Evolutionary conservation across 192 early-diverging fungal species (phyloP), one percentile per base, ranked within the genome.

Genomic region (Coemansia sp.): DNA sequence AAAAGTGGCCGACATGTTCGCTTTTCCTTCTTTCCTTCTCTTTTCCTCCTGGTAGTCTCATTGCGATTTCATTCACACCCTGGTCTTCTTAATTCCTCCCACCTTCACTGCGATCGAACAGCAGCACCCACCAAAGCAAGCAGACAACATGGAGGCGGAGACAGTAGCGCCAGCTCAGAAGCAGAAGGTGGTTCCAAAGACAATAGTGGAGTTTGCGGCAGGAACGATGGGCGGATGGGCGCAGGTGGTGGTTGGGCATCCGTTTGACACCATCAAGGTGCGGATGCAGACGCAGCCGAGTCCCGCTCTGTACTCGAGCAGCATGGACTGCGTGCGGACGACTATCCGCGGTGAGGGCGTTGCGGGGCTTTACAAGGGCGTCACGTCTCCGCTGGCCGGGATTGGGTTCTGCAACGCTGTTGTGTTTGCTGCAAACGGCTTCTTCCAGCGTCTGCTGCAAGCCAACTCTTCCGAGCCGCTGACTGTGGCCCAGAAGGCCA

Each of bases 261-360:
- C 94, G 17, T 87, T 95, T 66, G 94, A 95, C 67, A 94, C 92
- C 1, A 88, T 95, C 83, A 95, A 95, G 72, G 90, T 90, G 43
- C 89, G 93, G 43, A 72, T 91, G 61, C 90, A 92, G 69, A 75
- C 91, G 50, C 86, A 94, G 63, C 71, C 83, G 17, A 71, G 57
- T n/a, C 84, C 86, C 32, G 86, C 87, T 14, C 67, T 82, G 19
- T 91, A 88, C 70, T 81, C 85, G 65, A 91, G 86, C 68, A 89
- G 86, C 12, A 89, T 87, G 88, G 92, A 98, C 74, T 98, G 96
- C 65, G 71, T 92, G 25, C 83, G 91, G 20, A 79, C 91, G 42
- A 98, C 94, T 2, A 76, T 98, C 53, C 80, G 88, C 14, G 87
- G 91, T 51, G 95, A 95, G 70, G 87, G 89, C 9, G 84, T 87